Evolutionary conservation across 352 stramenopile genomes (phyloP).

Genomic region (Globisporangium irregulare): DNA sequence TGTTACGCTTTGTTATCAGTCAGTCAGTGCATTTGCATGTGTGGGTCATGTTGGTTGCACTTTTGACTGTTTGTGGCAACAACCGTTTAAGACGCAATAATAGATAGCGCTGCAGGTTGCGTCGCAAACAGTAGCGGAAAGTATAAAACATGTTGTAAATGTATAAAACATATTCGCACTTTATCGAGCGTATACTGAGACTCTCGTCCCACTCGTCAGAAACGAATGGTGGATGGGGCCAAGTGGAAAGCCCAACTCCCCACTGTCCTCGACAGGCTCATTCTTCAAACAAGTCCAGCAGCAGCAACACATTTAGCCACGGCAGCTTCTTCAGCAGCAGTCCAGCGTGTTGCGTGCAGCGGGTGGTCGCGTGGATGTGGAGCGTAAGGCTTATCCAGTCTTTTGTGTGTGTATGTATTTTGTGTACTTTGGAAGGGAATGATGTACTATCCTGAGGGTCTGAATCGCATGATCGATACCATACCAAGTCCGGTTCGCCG

Average conservation of each 20-base stretch:
- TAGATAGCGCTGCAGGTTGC: too few species aligned
- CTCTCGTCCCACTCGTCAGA: not conserved
- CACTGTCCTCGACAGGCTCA: not conserved
- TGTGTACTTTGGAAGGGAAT: slow-evolving; percentile 38
- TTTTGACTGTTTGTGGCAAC: not conserved
- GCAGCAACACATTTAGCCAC: not conserved
- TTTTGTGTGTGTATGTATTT: slow-evolving; percentile 3
- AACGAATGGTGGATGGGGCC: slow-evolving; percentile 10
- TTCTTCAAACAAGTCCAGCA: slow-evolving; percentile 4
- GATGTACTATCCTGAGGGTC: slow-evolving; percentile 85
- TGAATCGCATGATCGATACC: slow-evolving; percentile 77
- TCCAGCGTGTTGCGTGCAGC: not conserved
- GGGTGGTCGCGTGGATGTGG: not conserved
- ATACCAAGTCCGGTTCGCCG: slow-evolving; percentile 83
- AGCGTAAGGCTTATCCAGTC: not conserved
- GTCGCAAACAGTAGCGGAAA: not conserved
- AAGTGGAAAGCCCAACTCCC: not conserved
- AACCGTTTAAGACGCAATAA: not conserved
- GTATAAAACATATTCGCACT: slow-evolving; percentile 1
- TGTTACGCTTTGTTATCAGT: not conserved
- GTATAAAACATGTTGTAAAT: not conserved
- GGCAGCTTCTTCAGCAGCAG: not conserved
- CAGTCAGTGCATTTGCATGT: not conserved
- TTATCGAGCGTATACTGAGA: not conserved
- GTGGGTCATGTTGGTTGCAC: slow-evolving; percentile 5